Evolutionary conservation across 2,329 filamentous ascomycete genomes (phyloP), one percentile per base, ranked within the genome.

Genomic region (Leptographium lundbergii): DNA sequence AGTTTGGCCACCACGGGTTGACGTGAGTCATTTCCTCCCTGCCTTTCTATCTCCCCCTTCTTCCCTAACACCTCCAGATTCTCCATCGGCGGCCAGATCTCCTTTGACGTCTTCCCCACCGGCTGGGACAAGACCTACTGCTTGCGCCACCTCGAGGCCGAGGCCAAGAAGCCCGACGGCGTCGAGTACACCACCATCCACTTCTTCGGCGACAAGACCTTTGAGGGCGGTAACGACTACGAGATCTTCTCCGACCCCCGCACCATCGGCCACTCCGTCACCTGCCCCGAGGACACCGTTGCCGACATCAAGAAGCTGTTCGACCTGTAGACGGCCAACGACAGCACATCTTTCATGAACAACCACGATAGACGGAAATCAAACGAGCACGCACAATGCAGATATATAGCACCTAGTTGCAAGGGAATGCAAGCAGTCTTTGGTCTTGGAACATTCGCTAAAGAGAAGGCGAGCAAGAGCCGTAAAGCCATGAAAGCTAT

Each of bases 111-210:
- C 68, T 99, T 99, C 81, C 94, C 94, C 64, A 82, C 78, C 2
- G 94, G 94, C 69, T 99, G 94, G 94, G 94, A 99, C 77, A 99
- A 97, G 85, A 96, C 89, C 11, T 99, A 96, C 81, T 96, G 91
- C 77, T 79, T 97, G 65, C 78, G 82, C 67, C 91, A 96, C 74
- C 78, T 97, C 62, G 89, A 94, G 75, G 81, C 81, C 63, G 91
- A 96, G 72, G 85, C 87, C 63, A 76, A 80, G 75, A 78, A 81
- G 71, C 77, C 81, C 48, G 85, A 82, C 68, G 86, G 87, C 63
- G 77, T 95, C 63, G 75, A 85, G 27, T 97, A 92, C 79, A 89
- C 84, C 66, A 92, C 82, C 52, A 87, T 97, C 66, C 94, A 97
- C 79, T 97, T 97, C 81, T 99, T 97, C 68, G 94, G 94, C 65